phyloP scores from a whole-genome alignment of 2,329 filamentous ascomycete genomes.

The Diaporthe capsici region DNA sequence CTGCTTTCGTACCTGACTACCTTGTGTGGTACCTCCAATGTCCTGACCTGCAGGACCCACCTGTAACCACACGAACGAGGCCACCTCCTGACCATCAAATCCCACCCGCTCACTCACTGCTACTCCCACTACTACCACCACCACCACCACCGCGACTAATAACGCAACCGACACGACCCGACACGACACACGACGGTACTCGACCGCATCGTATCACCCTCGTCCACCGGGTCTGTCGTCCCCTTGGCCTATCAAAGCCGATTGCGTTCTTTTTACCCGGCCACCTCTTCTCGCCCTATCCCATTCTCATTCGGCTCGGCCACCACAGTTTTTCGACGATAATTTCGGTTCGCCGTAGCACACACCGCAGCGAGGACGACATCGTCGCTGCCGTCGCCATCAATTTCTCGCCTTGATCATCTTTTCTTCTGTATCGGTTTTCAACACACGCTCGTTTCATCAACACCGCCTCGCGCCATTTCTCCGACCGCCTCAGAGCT shows the following conservation, averaged over 20 bases:
- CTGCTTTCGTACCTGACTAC: slow-evolving; percentile 16
- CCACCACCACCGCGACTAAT: neutral
- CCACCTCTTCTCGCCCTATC: neutral
- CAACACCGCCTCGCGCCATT: slow-evolving; percentile 6
- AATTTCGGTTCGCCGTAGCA: slow-evolving; percentile 1
- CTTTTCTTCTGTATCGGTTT: slow-evolving; percentile 26
- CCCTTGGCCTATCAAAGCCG: neutral
- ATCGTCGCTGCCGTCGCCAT: neutral
- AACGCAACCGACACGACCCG: slow-evolving; percentile 1
- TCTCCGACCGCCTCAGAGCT: slow-evolving; percentile 9
- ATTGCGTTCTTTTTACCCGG: neutral
- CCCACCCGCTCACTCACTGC: neutral
- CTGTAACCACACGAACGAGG: slow-evolving; percentile 1
- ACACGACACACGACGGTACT: neutral
- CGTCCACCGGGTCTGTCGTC: neutral
- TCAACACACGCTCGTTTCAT: slow-evolving; percentile 35
- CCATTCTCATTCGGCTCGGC: neutral
- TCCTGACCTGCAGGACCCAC: slow-evolving; percentile 11
- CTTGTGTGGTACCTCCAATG: neutral
- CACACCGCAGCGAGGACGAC: neutral
- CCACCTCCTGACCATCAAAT: slow-evolving; percentile 13
- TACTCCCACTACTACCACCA: neutral
- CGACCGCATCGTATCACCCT: neutral
- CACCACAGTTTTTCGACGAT: slow-evolving; percentile 12
- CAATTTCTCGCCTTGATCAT: slow-evolving; percentile 5